phyloP scores from a whole-genome alignment of 768 basidiomycete genomes.

The Russula sp. region DNA sequence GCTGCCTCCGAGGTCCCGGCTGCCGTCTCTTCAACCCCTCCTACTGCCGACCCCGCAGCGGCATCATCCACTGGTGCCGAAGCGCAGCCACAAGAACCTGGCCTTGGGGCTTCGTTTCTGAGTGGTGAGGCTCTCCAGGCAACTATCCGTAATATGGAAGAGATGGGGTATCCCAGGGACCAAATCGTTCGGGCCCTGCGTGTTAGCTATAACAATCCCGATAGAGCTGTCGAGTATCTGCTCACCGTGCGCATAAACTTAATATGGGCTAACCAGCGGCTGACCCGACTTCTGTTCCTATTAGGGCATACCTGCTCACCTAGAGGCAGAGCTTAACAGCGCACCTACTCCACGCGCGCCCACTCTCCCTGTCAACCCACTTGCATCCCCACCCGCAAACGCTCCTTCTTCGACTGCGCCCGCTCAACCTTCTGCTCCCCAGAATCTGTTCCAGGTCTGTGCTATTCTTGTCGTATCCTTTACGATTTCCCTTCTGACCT shows the following conservation, averaged over 20 bases:
- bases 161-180: constrained; percentile 91
- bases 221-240: constrained; percentile 96
- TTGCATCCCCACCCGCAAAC: constrained; percentile 27
- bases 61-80: constrained; percentile 19
- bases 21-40: constrained; percentile 28
- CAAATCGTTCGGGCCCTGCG: constrained; percentile 79
- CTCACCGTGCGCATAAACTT: constrained; percentile 58
- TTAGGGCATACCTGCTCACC: constrained; percentile 75
- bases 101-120: constrained; percentile 58
- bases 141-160: constrained; percentile 75
- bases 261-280: neutral
- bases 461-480: neutral
- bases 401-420: constrained; percentile 30
- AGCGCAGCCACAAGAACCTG: constrained; percentile 9
- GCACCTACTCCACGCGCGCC: constrained; percentile 29
- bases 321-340: constrained; percentile 44
- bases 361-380: constrained; percentile 27
- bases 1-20: constrained; percentile 30
- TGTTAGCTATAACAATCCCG: constrained; percentile 96
- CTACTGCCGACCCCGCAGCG: constrained; percentile 28
- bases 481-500: neutral
- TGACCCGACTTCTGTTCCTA: constrained; percentile 12
- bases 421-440: constrained; percentile 40
- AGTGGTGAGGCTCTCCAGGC: constrained; percentile 69
- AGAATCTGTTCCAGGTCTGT: constrained; percentile 81